Base-by-base conservation (phyloP, 2,329 filamentous ascomycete species). In the Hypoxylon sp. region DNA sequence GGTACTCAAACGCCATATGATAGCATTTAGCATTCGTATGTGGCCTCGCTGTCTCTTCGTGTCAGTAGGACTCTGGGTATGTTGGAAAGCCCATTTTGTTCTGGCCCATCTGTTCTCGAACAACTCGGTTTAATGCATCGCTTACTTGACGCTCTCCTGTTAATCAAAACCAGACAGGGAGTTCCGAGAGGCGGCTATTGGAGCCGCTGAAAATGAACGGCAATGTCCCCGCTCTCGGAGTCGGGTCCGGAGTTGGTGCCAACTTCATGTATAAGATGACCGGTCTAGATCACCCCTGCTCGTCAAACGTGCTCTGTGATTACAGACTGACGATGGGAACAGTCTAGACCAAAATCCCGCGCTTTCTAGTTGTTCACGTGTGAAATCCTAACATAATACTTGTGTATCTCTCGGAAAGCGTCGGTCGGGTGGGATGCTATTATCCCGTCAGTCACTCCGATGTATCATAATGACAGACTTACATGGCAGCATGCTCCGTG, bases 141-240 rank as follows among this genome's bases (percentile, higher is more conserved):
- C n/a, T n/a, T n/a, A n/a, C n/a, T n/a, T n/a, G n/a, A n/a, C n/a
- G n/a, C n/a, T n/a, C n/a, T n/a, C n/a, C n/a, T n/a, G n/a, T n/a
- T n/a, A n/a, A 31, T n/a, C 45, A 37, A 43, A 11, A 19, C 36
- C 26, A 40, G 38, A 25, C 41, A 21, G 32, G 23, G n/a, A n/a
- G n/a, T n/a, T n/a, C n/a, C n/a, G n/a, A n/a, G n/a, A n/a, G 26
- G 41, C 45, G 55, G 26, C 17, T 29, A 30, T 21, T 51, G 12
- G 45, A 52, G 23, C 48, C 52, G 50, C 34, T 38, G 40, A 30
- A 34, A 45, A 40, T 23, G 36, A 29, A 55, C 41, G 26, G 44
- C 29, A 36, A 27, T 12, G 20, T 44, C 37, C 38, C 55, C 55
- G 41, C 50, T 35, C 50, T 57, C 54, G 54, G 50, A 54, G 50